These are phyloP conservation scores for Trichoderma koningii DNA, from an alignment of 2,329 filamentous ascomycete species.

Conservation along the genomic window DNA sequence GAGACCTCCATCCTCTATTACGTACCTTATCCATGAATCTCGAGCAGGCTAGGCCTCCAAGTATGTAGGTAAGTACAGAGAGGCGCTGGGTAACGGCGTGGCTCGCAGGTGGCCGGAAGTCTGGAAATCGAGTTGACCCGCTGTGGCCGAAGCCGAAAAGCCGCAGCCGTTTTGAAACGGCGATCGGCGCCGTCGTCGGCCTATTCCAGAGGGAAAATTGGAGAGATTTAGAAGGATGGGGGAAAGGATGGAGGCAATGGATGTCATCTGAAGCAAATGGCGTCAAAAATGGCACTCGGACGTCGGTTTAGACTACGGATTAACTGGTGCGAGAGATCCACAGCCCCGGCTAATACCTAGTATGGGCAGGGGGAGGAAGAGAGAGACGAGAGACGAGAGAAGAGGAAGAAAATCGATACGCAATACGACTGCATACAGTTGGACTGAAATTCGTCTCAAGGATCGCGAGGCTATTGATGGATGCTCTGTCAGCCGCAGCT, in stretches of 20 bases:
- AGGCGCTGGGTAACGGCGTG: not conserved
- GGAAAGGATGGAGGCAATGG: not conserved
- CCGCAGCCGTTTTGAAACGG: not conserved
- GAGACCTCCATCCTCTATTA: not conserved
- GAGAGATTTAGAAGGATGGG: not conserved
- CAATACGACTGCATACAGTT: not conserved
- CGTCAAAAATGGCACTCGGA: not conserved
- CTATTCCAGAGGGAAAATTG: not conserved
- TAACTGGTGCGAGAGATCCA: not conserved
- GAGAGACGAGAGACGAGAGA: not conserved
- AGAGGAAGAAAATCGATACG: not conserved
- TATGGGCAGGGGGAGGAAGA: not conserved
- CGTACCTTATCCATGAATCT: not conserved
- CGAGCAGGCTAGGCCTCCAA: not conserved
- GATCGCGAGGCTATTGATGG: not conserved
- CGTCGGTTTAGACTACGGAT: not conserved
- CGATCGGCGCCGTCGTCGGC: constrained; percentile 14
- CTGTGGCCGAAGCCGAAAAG: constrained; percentile 10
- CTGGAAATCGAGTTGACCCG: not conserved
- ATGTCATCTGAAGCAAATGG: not conserved
- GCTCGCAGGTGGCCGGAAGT: constrained; percentile 11
- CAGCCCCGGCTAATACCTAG: not conserved
- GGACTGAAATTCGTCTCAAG: not conserved
- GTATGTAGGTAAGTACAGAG: not conserved
- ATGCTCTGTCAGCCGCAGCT: no score